phyloP scores from a whole-genome alignment of 495 filamentous ascomycete species.

The Geoglossum glabrum region DNA sequence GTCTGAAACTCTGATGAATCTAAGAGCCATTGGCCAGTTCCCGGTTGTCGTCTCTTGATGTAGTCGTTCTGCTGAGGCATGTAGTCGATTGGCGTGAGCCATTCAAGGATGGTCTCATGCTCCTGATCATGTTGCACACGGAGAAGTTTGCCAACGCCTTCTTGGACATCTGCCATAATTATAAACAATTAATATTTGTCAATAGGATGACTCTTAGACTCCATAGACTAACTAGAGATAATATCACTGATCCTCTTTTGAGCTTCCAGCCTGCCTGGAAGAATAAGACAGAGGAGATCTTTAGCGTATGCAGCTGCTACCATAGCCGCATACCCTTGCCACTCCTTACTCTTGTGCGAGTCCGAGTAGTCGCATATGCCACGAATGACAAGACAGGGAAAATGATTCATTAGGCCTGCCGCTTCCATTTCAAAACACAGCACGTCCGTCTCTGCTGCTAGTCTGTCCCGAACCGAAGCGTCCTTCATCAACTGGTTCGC shows the following conservation, averaged over 20 bases:
- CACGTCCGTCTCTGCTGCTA: not conserved
- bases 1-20: not conserved
- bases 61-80: not conserved
- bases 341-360: conserved; percentile 12
- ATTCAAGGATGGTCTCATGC: not conserved
- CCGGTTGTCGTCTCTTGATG: not conserved
- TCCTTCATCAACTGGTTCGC: conserved; percentile 2
- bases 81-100: not conserved
- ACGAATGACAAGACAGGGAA: conserved; percentile 13
- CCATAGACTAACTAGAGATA: conserved; percentile 4
- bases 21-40: conserved; percentile 1
- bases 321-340: conserved; percentile 5
- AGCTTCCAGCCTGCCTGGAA: conserved; percentile 15
- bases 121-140: not conserved
- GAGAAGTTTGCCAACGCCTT: not conserved
- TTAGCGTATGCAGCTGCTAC: conserved; percentile 13
- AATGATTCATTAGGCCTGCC: not conserved
- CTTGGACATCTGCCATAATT: not conserved
- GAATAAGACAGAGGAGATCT: conserved; percentile 13
- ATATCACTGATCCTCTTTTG: conserved; percentile 19
- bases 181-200: not conserved
- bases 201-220: not conserved
- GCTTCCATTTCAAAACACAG: conserved; percentile 2
- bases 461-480: not conserved
- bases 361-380: conserved; percentile 17